Evolutionary conservation across 371 early-diverging fungal genomes (phyloP), one percentile per base, ranked within the genome.

Genomic region (Mucor piriformis): DNA sequence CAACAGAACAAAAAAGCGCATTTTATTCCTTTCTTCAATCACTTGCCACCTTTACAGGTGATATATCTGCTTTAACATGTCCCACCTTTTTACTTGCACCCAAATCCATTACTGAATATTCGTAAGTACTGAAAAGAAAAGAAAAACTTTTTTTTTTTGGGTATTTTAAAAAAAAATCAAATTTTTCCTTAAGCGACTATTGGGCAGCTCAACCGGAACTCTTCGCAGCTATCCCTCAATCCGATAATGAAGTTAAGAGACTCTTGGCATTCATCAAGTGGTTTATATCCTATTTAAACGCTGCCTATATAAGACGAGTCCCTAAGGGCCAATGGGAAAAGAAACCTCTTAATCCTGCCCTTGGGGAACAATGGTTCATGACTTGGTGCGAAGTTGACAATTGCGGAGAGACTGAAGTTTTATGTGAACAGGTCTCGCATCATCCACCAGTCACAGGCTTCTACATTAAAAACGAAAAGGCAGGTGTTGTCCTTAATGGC

Each of bases 311-410:
- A 12, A 61, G 74, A 37, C 69, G 79, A 54, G 76, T 79, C 1
- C 79, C 79, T 34, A 70, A 75, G 35, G 79, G 76, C 0, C 72
- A 79, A 59, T 75, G 76, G 76, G 92, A 92, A 56, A 92, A 91
- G 78, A 92, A 92, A 66, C 92, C 92, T 4, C 91, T 83, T 60
- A 92, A 92, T 50, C 92, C 92, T 25, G 85, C 92, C 11, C 76
- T 92, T 13, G 92, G 92, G 37, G 92, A 92, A 59, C 90, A 90
- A 66, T 91, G 82, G 68, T 69, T 84, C 54, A 87, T 84, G 54
- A 61, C 66, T 13, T 91, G 90, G 91, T 72, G 76, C 16, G 76
- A 82, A 51, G 83, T 96, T 3, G 85, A 90, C 38, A 84, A 72
- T 6, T 71, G 72, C 42, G 86, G 87, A 12, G 83, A 81, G 34